Conservation (phyloP, 1,284 basidiomycete species). For the Filobasidium uniguttulatum region DNA sequence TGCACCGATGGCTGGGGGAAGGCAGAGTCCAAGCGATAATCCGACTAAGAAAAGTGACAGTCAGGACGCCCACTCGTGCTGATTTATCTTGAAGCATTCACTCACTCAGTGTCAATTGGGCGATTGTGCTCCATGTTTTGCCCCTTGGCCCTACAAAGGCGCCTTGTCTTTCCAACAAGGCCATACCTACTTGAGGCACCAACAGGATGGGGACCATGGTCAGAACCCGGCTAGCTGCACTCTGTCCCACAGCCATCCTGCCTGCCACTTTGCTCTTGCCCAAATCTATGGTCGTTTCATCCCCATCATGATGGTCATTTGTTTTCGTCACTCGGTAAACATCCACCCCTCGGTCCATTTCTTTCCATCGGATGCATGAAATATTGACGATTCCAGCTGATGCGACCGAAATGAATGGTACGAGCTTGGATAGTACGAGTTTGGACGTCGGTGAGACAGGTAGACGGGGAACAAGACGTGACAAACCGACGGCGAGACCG, state of each 20-base stretch:
- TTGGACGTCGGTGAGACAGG: constrained; percentile 25
- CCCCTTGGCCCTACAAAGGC: constrained; percentile 36
- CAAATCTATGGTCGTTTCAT: constrained; percentile 31
- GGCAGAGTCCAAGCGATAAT: neutral
- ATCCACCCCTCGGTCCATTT: constrained; percentile 43
- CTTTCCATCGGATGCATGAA: constrained; percentile 45
- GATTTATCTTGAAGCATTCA: neutral
- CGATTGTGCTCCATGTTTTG: constrained; percentile 22
- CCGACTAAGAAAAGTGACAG: neutral
- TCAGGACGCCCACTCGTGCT: neutral
- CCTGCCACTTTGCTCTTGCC: constrained; percentile 41
- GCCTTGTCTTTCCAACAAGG: constrained; percentile 35
- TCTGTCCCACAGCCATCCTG: constrained; percentile 41
- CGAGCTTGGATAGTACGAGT: constrained; percentile 37
- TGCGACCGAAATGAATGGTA: constrained; percentile 43
- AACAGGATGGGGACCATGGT: constrained; percentile 31
- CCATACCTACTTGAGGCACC: constrained; percentile 28
- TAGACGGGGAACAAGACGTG: constrained; percentile 38
- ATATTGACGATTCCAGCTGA: constrained; percentile 42
- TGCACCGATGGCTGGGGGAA: neutral
- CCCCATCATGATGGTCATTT: constrained; percentile 19
- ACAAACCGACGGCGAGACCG: constrained; percentile 41
- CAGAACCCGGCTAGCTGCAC: constrained; percentile 40
- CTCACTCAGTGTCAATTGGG: constrained; percentile 33
- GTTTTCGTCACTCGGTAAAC: constrained; percentile 33